phyloP scores from a whole-genome alignment of 1,284 basidiomycete genomes.

The Flammula alnicola region DNA sequence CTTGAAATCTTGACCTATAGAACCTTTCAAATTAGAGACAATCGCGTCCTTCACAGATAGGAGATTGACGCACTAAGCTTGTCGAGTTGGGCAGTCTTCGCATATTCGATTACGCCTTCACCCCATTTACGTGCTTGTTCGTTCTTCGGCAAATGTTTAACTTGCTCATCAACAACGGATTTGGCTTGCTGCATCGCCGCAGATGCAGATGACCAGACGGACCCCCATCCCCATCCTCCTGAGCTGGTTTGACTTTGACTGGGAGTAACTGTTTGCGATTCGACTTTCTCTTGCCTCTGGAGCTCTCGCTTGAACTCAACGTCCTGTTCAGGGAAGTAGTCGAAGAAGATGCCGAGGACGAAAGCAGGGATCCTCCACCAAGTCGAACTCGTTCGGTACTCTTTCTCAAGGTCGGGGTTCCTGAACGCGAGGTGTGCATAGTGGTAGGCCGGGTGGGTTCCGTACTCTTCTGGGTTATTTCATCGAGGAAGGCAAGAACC shows the following conservation, averaged over 20 bases:
- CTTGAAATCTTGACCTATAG: constrained; percentile 83
- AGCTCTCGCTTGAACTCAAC: constrained; percentile 25
- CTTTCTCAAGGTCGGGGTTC: constrained; percentile 75
- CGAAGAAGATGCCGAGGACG: constrained; percentile 43
- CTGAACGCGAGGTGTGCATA: constrained; percentile 64
- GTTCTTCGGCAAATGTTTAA: constrained; percentile 80
- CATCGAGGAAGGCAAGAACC: constrained; percentile 91
- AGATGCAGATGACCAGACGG: constrained; percentile 86
- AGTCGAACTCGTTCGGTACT: constrained; percentile 77
- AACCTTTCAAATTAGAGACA: constrained; percentile 4
- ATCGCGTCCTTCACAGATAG: constrained; percentile 5
- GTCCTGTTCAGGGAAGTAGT: constrained; percentile 42
- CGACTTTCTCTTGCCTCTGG: constrained; percentile 30
- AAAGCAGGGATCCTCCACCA: constrained; percentile 45
- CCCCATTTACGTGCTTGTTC: constrained; percentile 84
- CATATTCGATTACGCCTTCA: constrained; percentile 65
- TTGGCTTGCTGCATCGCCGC: constrained; percentile 88
- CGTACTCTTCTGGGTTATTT: constrained; percentile 88
- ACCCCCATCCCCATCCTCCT: constrained; percentile 78
- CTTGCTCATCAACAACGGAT: constrained; percentile 89
- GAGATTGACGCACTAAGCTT: constrained; percentile 64
- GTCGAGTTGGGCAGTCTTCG: constrained; percentile 82
- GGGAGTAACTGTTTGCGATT: constrained; percentile 23
- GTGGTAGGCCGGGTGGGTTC: constrained; percentile 69
- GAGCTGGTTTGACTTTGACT: constrained; percentile 22